Evolutionary conservation across 106 monocot genomes (phyloP).

Genomic region (Phalaenopsis equestris): DNA sequence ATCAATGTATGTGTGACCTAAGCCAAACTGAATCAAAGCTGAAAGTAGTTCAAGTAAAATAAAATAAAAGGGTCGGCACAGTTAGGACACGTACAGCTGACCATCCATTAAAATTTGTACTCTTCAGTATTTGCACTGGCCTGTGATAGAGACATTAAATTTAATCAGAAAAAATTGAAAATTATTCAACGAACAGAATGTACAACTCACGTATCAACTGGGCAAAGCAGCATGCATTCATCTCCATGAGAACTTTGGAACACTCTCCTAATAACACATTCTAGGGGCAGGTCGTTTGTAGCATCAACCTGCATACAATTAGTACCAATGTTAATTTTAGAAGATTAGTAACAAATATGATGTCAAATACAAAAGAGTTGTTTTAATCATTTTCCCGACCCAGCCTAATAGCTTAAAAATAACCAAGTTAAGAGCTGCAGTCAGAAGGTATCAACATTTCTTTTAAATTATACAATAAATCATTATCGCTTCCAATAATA

Average conservation of each 20-base stretch:
- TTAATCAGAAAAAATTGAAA: not conserved
- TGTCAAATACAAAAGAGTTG: not conserved
- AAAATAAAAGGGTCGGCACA: not conserved
- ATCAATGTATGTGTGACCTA: not conserved
- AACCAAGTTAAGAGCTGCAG: too few relatives aligned
- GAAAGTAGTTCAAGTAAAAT: not conserved
- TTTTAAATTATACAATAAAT: too few relatives aligned
- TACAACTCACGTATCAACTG: conserved; percentile 76
- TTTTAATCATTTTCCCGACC: not conserved
- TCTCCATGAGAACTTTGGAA: conserved; percentile 71
- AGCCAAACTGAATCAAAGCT: not conserved
- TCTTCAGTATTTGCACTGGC: conserved; percentile 92
- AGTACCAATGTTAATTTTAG: not conserved
- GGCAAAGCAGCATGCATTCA: conserved; percentile 95
- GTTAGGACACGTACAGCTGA: conserved; percentile 58
- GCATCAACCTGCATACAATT: conserved; percentile 68
- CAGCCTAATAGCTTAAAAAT: too few relatives aligned
- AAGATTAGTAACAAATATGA: not conserved
- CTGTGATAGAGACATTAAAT: conserved; percentile 33
- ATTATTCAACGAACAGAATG: not conserved
- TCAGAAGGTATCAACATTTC: too few relatives aligned
- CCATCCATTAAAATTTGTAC: conserved; percentile 93
- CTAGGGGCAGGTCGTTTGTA: conserved; percentile 70
- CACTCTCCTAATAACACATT: conserved; percentile 89
- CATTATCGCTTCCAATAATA: too few relatives aligned